Evolutionary conservation across 2,329 filamentous ascomycete genomes (phyloP).

Genomic region (Uncinocarpus reesii): DNA sequence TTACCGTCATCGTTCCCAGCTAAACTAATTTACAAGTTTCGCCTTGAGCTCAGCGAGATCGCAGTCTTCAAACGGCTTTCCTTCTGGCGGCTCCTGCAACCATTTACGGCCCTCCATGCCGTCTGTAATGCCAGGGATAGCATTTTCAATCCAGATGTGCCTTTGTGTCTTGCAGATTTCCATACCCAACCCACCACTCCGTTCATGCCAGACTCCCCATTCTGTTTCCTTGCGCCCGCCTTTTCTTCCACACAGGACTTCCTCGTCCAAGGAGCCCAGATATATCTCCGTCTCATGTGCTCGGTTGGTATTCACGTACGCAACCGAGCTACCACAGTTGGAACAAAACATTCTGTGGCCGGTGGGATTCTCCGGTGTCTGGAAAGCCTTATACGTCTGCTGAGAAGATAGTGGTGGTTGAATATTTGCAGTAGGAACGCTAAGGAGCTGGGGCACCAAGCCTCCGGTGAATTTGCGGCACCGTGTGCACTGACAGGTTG

Average conservation of each 20-base stretch:
- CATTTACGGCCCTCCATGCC: background rate
- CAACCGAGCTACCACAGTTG: background rate
- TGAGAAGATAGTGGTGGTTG: background rate
- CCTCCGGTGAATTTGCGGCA: constrained; percentile 7
- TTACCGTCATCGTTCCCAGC: background rate
- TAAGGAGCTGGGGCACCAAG: background rate
- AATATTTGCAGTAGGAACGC: constrained; percentile 1
- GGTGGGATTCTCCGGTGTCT: background rate
- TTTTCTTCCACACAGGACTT: constrained; percentile 1
- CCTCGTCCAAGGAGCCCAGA: constrained; percentile 2
- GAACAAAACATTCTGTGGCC: background rate
- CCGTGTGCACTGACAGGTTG: constrained; percentile 4
- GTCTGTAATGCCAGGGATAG: constrained; percentile 3
- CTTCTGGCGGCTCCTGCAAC: background rate
- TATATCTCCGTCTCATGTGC: constrained; percentile 2
- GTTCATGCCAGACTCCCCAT: background rate
- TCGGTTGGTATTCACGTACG: background rate
- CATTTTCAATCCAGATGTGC: constrained; percentile 6
- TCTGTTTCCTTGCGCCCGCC: background rate
- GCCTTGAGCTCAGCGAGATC: background rate
- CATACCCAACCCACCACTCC: background rate
- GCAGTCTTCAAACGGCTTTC: background rate
- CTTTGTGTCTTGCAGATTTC: background rate
- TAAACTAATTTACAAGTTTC: background rate
- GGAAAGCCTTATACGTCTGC: background rate